Percentiles rank a stretch among this genome's conserved stretches.
phyloP scores from a whole-genome alignment of 257 asterid species.

The Cynanchum wilfordii region DNA sequence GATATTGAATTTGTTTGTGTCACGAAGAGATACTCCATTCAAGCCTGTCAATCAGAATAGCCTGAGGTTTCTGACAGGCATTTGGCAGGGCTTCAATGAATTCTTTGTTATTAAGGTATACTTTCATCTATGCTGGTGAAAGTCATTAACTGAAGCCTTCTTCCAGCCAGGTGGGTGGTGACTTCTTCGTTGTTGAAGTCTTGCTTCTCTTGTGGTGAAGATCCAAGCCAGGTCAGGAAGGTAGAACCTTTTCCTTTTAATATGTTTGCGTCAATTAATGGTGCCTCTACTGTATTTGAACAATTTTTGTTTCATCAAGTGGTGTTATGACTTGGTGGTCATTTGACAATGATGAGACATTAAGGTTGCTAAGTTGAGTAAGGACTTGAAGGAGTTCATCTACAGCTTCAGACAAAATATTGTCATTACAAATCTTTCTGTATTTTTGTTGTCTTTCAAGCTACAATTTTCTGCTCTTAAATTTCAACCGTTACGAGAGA shows the following conservation, averaged over 20 bases:
- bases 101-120: not conserved
- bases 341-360: not conserved
- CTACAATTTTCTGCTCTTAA: not conserved
- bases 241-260: slow-evolving; percentile 36
- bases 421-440: not conserved
- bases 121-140: not conserved
- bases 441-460: not conserved
- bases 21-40: not conserved
- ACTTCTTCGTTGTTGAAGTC: slow-evolving; percentile 50
- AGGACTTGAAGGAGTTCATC: not conserved
- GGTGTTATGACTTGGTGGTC: not conserved
- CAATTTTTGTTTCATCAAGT: not conserved
- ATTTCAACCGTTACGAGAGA: not conserved
- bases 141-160: not conserved
- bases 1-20: not conserved
- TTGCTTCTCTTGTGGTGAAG: slow-evolving; percentile 87
- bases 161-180: slow-evolving; percentile 54
- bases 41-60: not conserved
- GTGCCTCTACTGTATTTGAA: not conserved
- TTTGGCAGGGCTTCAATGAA: not conserved
- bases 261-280: slow-evolving; percentile 16
- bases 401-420: not conserved
- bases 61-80: not conserved
- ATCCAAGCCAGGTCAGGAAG: slow-evolving; percentile 82
- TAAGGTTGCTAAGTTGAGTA: not conserved